Evolutionary conservation across 2,329 filamentous ascomycete species (phyloP), one percentile per base, ranked within the genome.

Genomic region (Aspergillus quadrilineatus): DNA sequence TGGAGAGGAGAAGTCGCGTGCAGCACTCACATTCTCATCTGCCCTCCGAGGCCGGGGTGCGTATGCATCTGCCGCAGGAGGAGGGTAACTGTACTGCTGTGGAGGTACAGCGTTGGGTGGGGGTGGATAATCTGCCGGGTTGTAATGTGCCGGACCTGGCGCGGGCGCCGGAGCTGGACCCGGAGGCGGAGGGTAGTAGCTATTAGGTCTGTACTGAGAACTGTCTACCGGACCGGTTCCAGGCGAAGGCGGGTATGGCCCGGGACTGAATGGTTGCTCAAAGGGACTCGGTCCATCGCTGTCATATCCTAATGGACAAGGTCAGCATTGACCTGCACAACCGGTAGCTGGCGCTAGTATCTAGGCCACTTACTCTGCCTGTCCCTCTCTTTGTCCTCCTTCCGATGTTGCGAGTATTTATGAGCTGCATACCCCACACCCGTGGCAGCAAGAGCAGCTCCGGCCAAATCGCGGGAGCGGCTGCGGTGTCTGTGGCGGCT

Each of bases 341-440:
- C 22, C 22, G 22, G 22, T 22, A 22, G 22, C 22, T 22, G 22
- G 6, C 17, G 12, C 45, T 15, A 15, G 34, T 41, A 34, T 4
- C 22, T 15, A 37, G 32, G 28, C 32, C 36, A 45, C 56, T 78
- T 68, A 82, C 81, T 75, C n/a, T 57, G 60, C 48, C 63, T 59
- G 64, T 75, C 76, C 61, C 76, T 70, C 54, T 81, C 80, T 63
- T 77, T 78, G 57, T 82, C 80, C 34, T 77, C 76, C 65, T 80
- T 80, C 71, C 80, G 79, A 51, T 78, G 74, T 72, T 83, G 82
- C 26, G 79, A 77, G 63, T 81, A 78, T 65, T 85, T 82, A 65
- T 84, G 80, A 14, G 82, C 82, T 44, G 81, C 82, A 60, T 83
- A 73, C 26, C 81, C 83, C 50, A 80, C 81, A 17, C 79, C 82